These are phyloP conservation scores for Phytophthora litchii DNA, from an alignment of 352 stramenopile species.

Conservation along the genomic window DNA sequence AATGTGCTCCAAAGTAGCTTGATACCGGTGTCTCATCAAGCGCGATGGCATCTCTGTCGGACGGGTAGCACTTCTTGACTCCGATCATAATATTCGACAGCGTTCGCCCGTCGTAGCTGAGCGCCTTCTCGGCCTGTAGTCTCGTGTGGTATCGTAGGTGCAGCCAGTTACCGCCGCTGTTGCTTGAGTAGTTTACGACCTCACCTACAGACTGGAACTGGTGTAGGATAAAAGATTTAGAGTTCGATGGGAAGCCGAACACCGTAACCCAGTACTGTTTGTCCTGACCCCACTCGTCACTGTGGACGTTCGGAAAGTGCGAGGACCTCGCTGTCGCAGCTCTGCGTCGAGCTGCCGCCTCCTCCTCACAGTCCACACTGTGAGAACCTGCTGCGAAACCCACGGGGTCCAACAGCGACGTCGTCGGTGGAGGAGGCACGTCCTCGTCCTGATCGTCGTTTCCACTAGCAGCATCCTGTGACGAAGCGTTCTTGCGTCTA, in stretches of 20 bases:
- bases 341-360: slow-evolving; percentile 19
- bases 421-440: slow-evolving; percentile 62
- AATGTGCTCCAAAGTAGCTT: slow-evolving; percentile 54
- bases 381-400: slow-evolving; percentile 46
- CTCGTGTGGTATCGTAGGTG: slow-evolving; percentile 81
- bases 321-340: slow-evolving; percentile 30
- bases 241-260: slow-evolving; percentile 71
- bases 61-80: slow-evolving; percentile 80
- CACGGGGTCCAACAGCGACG: slow-evolving; percentile 52
- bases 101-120: slow-evolving; percentile 70
- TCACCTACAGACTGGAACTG: slow-evolving; percentile 82
- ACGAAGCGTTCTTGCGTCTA: slow-evolving; percentile 46
- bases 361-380: slow-evolving; percentile 33
- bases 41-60: slow-evolving; percentile 59
- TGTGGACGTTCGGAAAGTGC: slow-evolving; percentile 59
- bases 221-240: slow-evolving; percentile 70
- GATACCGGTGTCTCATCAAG: slow-evolving; percentile 62
- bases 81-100: slow-evolving; percentile 81
- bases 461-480: slow-evolving; percentile 19
- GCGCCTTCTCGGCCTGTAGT: slow-evolving; percentile 81
- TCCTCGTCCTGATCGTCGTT: slow-evolving; percentile 54
- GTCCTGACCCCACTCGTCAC: slow-evolving; percentile 78
- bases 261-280: slow-evolving; percentile 88
- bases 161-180: slow-evolving; percentile 76
- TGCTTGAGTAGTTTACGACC: slow-evolving; percentile 70